These are phyloP conservation scores for Pichia sp. DNA, from an alignment of 1,139 yeast species.

Conservation along the genomic window DNA sequence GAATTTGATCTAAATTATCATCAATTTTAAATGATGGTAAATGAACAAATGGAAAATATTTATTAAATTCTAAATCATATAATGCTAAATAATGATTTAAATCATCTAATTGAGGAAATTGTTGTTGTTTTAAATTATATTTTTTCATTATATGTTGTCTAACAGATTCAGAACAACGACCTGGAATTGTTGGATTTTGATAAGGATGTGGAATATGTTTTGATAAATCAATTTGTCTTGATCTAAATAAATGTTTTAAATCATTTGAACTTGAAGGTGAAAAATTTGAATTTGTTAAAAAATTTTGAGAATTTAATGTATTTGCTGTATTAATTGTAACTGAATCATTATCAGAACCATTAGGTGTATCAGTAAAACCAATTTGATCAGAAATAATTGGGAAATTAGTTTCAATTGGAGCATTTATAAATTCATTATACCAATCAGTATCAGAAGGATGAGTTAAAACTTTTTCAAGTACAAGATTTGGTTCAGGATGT, in stretches of 20 bases:
- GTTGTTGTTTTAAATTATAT: conserved; percentile 45
- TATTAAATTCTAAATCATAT: conserved; percentile 69
- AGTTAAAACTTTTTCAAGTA: conserved; percentile 15
- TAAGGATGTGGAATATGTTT: conserved; percentile 31
- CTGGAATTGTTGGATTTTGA: conserved; percentile 26
- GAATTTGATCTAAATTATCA: conserved; percentile 56
- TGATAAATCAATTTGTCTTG: conserved; percentile 56
- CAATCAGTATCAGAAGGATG: conserved; percentile 37
- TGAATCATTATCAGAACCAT: conserved; percentile 17
- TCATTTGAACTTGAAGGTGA: conserved; percentile 28
- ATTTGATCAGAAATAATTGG: conserved; percentile 48
- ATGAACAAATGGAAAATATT: conserved; percentile 79
- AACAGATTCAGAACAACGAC: conserved; percentile 43
- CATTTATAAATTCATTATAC: conserved; percentile 60
- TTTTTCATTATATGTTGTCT: conserved; percentile 47
- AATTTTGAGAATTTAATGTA: conserved; percentile 18
- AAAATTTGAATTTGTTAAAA: conserved; percentile 4
- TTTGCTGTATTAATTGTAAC: conserved; percentile 5
- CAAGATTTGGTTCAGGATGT: conserved; percentile 18
- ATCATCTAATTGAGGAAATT: conserved; percentile 70
- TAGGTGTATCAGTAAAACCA: conserved; percentile 47
- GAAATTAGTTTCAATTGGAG: conserved; percentile 53
- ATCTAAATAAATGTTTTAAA: conserved; percentile 48
- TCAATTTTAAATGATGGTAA: conserved; percentile 56
- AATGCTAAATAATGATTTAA: conserved; percentile 65